Evolutionary conservation across 1,284 basidiomycete genomes (phyloP).

Genomic region (Austropuccinia psidii): DNA sequence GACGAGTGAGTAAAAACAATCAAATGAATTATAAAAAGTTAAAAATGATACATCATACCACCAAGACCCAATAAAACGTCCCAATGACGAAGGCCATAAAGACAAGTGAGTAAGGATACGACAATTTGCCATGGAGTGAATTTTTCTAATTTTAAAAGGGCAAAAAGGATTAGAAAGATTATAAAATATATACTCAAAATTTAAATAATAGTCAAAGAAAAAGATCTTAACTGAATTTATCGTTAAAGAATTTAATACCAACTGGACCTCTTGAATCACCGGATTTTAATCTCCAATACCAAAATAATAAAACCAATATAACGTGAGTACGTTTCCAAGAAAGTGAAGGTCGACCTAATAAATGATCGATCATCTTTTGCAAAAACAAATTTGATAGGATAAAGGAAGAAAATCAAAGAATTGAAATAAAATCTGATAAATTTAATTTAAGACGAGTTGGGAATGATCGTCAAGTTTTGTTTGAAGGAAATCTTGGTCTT

Average conservation of each 20-base stretch:
- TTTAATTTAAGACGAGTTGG: too few relatives aligned
- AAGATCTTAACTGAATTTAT: constrained; percentile 43
- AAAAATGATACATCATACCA: constrained; percentile 50
- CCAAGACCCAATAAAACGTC: constrained; percentile 78
- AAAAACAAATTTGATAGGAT: too few relatives aligned
- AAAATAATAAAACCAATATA: constrained; percentile 79
- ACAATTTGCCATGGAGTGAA: constrained; percentile 95
- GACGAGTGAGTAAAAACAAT: constrained; percentile 45
- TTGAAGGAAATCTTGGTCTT: too few relatives aligned
- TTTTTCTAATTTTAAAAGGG: constrained; percentile 56
- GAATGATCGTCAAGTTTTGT: too few relatives aligned
- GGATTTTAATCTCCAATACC: constrained; percentile 67
- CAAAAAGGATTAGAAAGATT: neutral
- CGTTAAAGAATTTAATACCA: constrained; percentile 57
- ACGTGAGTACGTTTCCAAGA: constrained; percentile 73
- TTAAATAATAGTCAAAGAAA: neutral
- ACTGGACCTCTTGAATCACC: constrained; percentile 63
- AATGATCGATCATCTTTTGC: constrained; percentile 66
- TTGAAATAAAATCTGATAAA: too few relatives aligned
- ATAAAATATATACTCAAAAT: neutral
- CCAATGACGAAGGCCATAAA: constrained; percentile 77
- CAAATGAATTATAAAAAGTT: constrained; percentile 45
- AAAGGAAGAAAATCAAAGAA: too few relatives aligned
- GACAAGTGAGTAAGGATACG: constrained; percentile 68
- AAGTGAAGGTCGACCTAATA: constrained; percentile 66